These are phyloP conservation scores for Rubia peregrina DNA, from an alignment of 305 asterid species.

Conservation along the genomic window DNA sequence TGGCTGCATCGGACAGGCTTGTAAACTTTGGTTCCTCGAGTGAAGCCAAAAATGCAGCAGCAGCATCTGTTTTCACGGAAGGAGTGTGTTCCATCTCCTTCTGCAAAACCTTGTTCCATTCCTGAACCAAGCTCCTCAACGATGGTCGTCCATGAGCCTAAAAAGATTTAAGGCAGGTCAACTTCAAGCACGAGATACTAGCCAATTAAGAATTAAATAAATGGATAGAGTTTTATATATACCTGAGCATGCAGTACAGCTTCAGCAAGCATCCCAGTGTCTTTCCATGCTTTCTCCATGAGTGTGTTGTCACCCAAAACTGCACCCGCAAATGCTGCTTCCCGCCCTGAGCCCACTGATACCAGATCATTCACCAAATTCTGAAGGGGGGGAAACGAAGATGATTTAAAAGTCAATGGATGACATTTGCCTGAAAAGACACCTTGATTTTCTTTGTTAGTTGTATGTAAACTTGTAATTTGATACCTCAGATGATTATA, in stretches of 20 bases:
- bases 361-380: conserved; percentile 76
- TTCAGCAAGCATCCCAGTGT: conserved; percentile 98
- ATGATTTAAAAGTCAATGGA: neutral
- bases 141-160: conserved; percentile 97
- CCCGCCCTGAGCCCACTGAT: conserved; percentile 87
- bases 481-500: neutral
- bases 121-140: conserved; percentile 74
- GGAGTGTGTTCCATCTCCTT: conserved; percentile 74
- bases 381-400: conserved; percentile 32
- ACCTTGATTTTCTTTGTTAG: neutral
- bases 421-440: neutral
- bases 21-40: conserved; percentile 90
- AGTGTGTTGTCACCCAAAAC: conserved; percentile 91
- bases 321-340: conserved; percentile 96
- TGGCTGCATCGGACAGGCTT: conserved; percentile 84
- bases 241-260: conserved; percentile 95
- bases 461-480: neutral
- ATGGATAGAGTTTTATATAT: conserved; percentile 34
- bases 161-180: conserved; percentile 16
- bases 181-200: conserved; percentile 3
- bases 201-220: conserved; percentile 2
- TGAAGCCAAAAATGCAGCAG: conserved; percentile 88
- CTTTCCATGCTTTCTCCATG: conserved; percentile 97
- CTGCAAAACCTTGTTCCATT: conserved; percentile 83
- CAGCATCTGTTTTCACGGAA: conserved; percentile 77